phyloP scores from a whole-genome alignment of 2,329 filamentous ascomycete species.

The Cladophialophora carrionii region DNA sequence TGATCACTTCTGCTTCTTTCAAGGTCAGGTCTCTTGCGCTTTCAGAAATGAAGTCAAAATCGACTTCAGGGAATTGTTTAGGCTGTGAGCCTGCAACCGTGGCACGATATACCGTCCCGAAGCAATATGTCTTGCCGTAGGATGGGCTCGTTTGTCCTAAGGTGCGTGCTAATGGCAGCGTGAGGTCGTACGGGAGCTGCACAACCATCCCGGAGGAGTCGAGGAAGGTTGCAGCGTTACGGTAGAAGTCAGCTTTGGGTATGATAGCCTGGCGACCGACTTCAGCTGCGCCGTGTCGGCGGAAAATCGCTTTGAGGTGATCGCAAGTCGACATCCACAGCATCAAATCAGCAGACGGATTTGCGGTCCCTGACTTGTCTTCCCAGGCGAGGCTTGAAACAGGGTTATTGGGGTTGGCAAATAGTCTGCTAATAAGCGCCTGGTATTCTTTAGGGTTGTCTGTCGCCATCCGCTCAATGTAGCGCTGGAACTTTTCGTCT shows the following conservation, averaged over 20 bases:
- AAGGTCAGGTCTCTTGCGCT: slow-evolving; percentile 79
- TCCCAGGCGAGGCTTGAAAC: slow-evolving; percentile 36
- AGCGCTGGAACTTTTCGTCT: slow-evolving; percentile 84
- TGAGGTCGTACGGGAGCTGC: slow-evolving; percentile 92
- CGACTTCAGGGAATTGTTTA: slow-evolving; percentile 80
- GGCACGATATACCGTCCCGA: slow-evolving; percentile 78
- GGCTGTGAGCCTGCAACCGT: slow-evolving; percentile 79
- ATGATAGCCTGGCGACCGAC: slow-evolving; percentile 74
- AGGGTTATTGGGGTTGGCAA: slow-evolving; percentile 29
- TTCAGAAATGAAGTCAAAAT: slow-evolving; percentile 92
- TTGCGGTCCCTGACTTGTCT: slow-evolving; percentile 29
- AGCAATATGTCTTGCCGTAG: slow-evolving; percentile 78
- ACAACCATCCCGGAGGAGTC: slow-evolving; percentile 78
- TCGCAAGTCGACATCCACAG: slow-evolving; percentile 75
- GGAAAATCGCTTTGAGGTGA: slow-evolving; percentile 75
- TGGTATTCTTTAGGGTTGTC: slow-evolving; percentile 73
- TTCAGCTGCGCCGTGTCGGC: slow-evolving; percentile 86
- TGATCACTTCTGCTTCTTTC: slow-evolving; percentile 91
- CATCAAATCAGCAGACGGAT: slow-evolving; percentile 60
- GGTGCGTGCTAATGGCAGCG: slow-evolving; percentile 81
- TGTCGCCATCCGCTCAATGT: slow-evolving; percentile 78
- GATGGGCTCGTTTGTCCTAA: slow-evolving; percentile 69
- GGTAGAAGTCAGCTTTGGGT: slow-evolving; percentile 79
- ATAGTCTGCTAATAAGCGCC: slow-evolving; percentile 27
- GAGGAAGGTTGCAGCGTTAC: slow-evolving; percentile 72